These are phyloP conservation scores for Dryadomyces quercus-mongolicae DNA, from an alignment of 2,329 filamentous ascomycete species.

Conservation along the genomic window DNA sequence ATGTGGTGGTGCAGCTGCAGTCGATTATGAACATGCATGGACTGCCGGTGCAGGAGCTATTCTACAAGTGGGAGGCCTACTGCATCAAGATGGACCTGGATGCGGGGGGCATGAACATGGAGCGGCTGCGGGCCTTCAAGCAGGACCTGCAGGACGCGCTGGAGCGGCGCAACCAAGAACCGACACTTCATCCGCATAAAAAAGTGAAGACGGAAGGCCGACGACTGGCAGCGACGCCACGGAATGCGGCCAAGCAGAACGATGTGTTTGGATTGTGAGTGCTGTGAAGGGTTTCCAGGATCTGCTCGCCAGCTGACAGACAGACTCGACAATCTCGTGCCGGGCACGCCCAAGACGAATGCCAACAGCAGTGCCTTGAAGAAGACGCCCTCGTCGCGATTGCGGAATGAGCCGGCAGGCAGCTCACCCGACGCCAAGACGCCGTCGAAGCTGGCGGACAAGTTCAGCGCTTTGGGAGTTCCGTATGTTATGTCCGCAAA, in stretches of 20 bases:
- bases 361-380: constrained; percentile 13
- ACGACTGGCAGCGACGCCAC: constrained; percentile 49
- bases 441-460: constrained; percentile 26
- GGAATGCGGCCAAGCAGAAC: constrained; percentile 39
- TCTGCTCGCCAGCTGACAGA: neutral
- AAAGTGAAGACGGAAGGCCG: constrained; percentile 42
- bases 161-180: constrained; percentile 30
- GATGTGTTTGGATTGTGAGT: constrained; percentile 77
- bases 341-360: constrained; percentile 38
- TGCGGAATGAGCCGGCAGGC: constrained; percentile 29
- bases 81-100: constrained; percentile 86
- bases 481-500: constrained; percentile 19
- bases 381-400: constrained; percentile 34
- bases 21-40: constrained; percentile 79
- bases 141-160: constrained; percentile 74
- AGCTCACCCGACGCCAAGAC: constrained; percentile 33
- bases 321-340: constrained; percentile 56
- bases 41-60: constrained; percentile 73
- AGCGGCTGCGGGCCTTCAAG: constrained; percentile 67
- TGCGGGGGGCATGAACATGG: constrained; percentile 49
- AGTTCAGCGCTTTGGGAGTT: constrained; percentile 25
- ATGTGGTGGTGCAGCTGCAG: constrained; percentile 69
- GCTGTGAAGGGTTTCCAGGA: no score
- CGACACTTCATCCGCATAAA: constrained; percentile 28
- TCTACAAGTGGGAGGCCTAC: constrained; percentile 99